Evolutionary conservation across 73 alveolate species (phyloP), one percentile per base, ranked within the genome.

Genomic region (Paramecium primaurelia): DNA sequence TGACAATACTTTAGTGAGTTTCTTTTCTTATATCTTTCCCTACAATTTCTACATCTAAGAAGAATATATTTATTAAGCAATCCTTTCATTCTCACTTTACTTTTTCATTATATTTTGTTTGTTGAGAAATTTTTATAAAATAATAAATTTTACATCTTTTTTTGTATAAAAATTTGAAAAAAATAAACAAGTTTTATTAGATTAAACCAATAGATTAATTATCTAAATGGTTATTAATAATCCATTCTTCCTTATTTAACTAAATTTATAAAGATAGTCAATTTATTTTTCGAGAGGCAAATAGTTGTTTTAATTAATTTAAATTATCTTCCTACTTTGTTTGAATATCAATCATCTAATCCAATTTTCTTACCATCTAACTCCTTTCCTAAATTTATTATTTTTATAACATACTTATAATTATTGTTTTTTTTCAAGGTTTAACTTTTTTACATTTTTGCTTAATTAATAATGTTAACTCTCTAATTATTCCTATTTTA

Each of bases 21-120:
- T 80, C 47, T 80, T 80, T 36, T 80, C 91, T 3, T 45, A n/a
- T 40, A 80, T 80, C 73, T 80, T 80, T 6, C 91, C 91, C 34
- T 80, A 47, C 34, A 80, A 36, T 49, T 80, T 80, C 38, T 42
- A 36, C 77, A 80, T 80, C 30, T 80, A 47, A 44, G 77, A 45
- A 12, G 77, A 30, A 47, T 80, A 80, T 10, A 80, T 80, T 14
- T 80, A 25, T 36, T 80, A 47, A 47, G 91, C 91, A 1, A 80
- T 45, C 34, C 91, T 59, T 26, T 80, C 91, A 45, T 80, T 80
- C 45, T 77, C 90, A 77, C 49, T 77, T 20, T 36, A 20, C 25
- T 42, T 80, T 80, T 80, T 80, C 59, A 37, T 73, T 40, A 38
- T 73, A 54, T 54, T 54, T 54, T 54, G 69, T 54, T 54, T 54